Evolutionary conservation across 257 asterid species (phyloP).

Genomic region (Solanum virginianum): DNA sequence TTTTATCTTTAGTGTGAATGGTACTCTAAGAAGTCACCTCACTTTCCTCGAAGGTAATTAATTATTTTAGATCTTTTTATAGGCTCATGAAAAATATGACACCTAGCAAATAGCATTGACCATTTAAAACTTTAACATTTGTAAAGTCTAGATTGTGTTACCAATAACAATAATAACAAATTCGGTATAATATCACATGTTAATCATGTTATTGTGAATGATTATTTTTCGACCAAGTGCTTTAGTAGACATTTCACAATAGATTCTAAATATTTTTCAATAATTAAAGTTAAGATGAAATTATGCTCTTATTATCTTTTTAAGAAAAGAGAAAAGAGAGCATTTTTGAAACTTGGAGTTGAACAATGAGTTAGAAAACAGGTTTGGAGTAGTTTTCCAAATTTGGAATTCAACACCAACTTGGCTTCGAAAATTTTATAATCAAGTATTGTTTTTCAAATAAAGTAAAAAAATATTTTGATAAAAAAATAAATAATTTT

Average conservation of each 20-base stretch:
- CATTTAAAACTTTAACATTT: not conserved
- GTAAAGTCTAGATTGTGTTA: not conserved
- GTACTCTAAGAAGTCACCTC: not conserved
- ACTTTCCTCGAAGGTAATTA: not conserved
- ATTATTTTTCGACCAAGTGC: not conserved
- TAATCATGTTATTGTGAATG: not conserved
- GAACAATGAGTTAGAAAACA: too few species aligned
- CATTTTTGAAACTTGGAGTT: too few species aligned
- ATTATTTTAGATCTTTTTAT: not conserved
- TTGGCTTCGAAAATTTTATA: too few species aligned
- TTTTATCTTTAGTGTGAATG: conserved; percentile 4
- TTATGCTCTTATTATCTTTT: too few species aligned
- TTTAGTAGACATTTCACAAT: not conserved
- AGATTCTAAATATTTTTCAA: too few species aligned
- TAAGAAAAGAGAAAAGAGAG: too few species aligned
- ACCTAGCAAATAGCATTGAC: not conserved
- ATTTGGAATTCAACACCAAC: too few species aligned
- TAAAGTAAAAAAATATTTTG: too few species aligned
- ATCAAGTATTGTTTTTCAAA: not conserved
- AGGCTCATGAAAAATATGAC: not conserved
- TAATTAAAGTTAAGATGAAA: too few species aligned
- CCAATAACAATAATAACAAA: not conserved
- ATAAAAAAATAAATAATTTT: too few species aligned
- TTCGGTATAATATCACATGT: too few species aligned
- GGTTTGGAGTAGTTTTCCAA: too few species aligned